Conservation (phyloP, 176 grass and related monocot species). For the Aegilops bicornis region DNA sequence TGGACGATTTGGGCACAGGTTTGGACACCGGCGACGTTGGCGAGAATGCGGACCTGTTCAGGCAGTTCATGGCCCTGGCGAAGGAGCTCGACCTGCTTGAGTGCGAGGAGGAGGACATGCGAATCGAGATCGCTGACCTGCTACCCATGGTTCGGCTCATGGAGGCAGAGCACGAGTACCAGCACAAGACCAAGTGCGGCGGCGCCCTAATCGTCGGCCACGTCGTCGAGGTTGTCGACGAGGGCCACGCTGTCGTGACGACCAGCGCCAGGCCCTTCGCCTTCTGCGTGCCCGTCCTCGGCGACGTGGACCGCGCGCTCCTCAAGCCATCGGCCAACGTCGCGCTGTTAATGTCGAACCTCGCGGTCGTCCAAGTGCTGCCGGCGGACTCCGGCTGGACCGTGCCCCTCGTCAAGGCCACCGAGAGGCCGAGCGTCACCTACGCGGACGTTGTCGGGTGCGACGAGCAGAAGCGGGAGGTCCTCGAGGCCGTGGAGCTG, state of each 20-base stretch:
- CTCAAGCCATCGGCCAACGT: conserved; percentile 20
- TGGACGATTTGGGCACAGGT: not conserved
- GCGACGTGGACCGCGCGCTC: not conserved
- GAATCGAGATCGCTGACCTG: not conserved
- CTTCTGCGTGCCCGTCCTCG: not conserved
- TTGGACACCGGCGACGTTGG: not conserved
- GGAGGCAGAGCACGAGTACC: not conserved
- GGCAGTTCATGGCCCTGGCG: not conserved
- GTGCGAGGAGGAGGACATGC: not conserved
- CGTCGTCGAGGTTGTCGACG: not conserved
- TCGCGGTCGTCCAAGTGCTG: not conserved
- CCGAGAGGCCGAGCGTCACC: conserved; percentile 29
- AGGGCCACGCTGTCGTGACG: conserved; percentile 7
- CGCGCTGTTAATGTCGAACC: not conserved
- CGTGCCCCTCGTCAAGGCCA: not conserved
- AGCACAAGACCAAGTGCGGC: not conserved
- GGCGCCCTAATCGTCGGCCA: not conserved
- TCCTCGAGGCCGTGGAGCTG: conserved; percentile 47
- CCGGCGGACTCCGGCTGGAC: not conserved
- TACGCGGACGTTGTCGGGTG: conserved; percentile 44
- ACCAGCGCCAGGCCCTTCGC: fast-evolving
- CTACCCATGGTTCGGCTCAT: fast-evolving
- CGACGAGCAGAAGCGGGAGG: conserved; percentile 43
- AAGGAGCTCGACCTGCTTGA: not conserved
- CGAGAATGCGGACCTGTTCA: not conserved